Conservation (phyloP, 2,329 filamentous ascomycete genomes). For the Talaromyces sp. region DNA sequence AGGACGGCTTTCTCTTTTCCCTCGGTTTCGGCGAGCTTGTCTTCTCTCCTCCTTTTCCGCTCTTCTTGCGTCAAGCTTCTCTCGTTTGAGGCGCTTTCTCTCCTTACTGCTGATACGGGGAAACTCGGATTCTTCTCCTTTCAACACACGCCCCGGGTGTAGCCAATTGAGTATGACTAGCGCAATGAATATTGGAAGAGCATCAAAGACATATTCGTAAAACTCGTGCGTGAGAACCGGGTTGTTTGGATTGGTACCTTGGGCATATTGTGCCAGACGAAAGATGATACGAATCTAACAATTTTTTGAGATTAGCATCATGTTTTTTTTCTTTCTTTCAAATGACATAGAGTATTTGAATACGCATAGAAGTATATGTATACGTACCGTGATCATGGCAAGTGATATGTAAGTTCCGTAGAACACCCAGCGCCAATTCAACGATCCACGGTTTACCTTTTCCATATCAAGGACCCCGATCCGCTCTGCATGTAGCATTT, state of each 20-base stretch:
- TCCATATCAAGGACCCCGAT: neutral
- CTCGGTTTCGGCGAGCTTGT: neutral
- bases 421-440: slow-evolving; percentile 24
- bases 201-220: slow-evolving; percentile 52
- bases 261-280: slow-evolving; percentile 54
- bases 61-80: slow-evolving; percentile 29
- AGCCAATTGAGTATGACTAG: slow-evolving; percentile 39
- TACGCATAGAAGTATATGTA: too few species aligned
- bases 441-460: slow-evolving; percentile 3
- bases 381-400: slow-evolving; percentile 37
- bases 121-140: slow-evolving; percentile 45
- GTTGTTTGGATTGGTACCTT: slow-evolving; percentile 55
- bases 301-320: too few species aligned
- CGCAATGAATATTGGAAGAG: slow-evolving; percentile 51
- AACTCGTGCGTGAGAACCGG: slow-evolving; percentile 55
- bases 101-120: slow-evolving; percentile 38
- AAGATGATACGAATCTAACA: slow-evolving; percentile 54
- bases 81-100: slow-evolving; percentile 39
- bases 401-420: slow-evolving; percentile 40
- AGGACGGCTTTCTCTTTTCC: neutral
- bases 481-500: slow-evolving; percentile 20
- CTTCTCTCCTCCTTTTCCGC: neutral
- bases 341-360: too few species aligned
- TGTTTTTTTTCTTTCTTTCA: too few species aligned
- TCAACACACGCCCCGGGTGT: slow-evolving; percentile 46